phyloP scores from a whole-genome alignment of 352 stramenopile genomes.

The Phytopythium mirpurense region DNA sequence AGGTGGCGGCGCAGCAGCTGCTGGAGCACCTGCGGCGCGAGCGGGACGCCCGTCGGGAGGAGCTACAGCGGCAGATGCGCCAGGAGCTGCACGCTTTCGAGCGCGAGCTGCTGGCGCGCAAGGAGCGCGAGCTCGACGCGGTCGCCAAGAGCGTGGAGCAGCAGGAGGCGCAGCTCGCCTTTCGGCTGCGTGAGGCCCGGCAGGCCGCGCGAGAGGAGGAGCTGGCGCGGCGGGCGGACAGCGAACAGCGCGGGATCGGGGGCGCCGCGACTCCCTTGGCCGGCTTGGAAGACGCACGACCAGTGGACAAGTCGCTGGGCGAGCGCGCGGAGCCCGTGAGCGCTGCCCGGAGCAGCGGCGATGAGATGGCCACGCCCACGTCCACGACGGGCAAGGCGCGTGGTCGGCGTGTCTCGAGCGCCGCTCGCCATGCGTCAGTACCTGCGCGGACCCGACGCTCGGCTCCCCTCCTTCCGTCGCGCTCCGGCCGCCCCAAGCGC shows the following conservation, averaged over 20 bases:
- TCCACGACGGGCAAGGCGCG: background rate
- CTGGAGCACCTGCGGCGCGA: conserved; percentile 49
- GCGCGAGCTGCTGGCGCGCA: conserved; percentile 36
- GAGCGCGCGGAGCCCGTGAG: background rate
- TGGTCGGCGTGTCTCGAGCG: background rate
- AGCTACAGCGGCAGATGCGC: conserved; percentile 36
- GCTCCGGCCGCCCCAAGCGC: conserved; percentile 1
- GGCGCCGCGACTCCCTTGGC: background rate
- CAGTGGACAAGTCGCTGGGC: background rate
- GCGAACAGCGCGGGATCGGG: background rate
- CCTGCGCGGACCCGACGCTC: background rate
- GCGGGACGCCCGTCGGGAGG: conserved; percentile 35
- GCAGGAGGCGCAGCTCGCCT: conserved; percentile 34
- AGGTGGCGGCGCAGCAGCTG: conserved; percentile 39
- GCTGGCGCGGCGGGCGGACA: conserved; percentile 9
- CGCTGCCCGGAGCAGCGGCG: background rate
- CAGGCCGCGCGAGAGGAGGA: conserved; percentile 34
- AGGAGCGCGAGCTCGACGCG: conserved; percentile 34
- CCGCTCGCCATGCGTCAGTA: background rate
- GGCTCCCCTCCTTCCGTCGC: background rate
- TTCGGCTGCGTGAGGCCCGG: conserved; percentile 24
- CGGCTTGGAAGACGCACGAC: background rate
- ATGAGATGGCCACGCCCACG: background rate
- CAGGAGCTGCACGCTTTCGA: conserved; percentile 50
- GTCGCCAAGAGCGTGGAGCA: conserved; percentile 34